Percentiles rank a stretch among this genome's conserved stretches.
Evolutionary conservation across 2,329 filamentous ascomycete genomes (phyloP).

Genomic region (Pseudogymnoascus sp.): DNA sequence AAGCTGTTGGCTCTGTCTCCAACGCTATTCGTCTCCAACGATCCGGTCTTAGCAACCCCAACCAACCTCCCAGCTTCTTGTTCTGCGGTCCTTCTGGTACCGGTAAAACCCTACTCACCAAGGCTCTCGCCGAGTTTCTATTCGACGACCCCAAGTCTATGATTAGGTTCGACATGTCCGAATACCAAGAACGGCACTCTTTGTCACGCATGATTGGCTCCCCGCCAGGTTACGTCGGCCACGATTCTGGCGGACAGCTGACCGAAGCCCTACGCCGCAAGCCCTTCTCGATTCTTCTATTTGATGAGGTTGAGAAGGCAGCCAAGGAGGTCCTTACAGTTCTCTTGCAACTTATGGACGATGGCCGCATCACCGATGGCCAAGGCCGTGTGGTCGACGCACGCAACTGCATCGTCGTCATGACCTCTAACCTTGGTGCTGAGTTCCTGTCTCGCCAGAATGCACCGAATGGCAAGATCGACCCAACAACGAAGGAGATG

Average conservation of each 20-base stretch:
- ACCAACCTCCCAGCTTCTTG: constrained; percentile 94
- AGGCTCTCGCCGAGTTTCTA: constrained; percentile 92
- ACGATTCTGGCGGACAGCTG: constrained; percentile 90
- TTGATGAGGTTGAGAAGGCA: constrained; percentile 97
- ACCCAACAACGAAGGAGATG: constrained; percentile 74
- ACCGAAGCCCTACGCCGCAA: constrained; percentile 90
- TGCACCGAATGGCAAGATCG: constrained; percentile 74
- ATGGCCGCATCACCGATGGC: constrained; percentile 95
- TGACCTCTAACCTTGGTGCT: constrained; percentile 96
- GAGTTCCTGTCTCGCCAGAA: constrained; percentile 82
- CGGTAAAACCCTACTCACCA: constrained; percentile 94
- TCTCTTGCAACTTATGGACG: constrained; percentile 98
- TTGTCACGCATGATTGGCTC: constrained; percentile 97
- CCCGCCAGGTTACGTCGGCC: constrained; percentile 92
- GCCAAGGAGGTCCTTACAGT: constrained; percentile 97
- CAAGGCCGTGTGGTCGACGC: constrained; percentile 93
- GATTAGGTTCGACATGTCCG: constrained; percentile 99
- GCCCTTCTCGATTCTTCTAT: constrained; percentile 95
- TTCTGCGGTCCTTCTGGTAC: constrained; percentile 98
- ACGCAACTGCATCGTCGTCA: constrained; percentile 97
- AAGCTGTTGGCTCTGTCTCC: constrained; percentile 86
- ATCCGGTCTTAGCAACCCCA: constrained; percentile 89
- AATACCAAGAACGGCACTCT: constrained; percentile 95
- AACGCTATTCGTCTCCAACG: constrained; percentile 94
- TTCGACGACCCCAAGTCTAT: constrained; percentile 96